Evolutionary conservation across 164 flowering plant species (phyloP), one percentile per base, ranked within the genome.

Genomic region (Aristolochia contorta): DNA sequence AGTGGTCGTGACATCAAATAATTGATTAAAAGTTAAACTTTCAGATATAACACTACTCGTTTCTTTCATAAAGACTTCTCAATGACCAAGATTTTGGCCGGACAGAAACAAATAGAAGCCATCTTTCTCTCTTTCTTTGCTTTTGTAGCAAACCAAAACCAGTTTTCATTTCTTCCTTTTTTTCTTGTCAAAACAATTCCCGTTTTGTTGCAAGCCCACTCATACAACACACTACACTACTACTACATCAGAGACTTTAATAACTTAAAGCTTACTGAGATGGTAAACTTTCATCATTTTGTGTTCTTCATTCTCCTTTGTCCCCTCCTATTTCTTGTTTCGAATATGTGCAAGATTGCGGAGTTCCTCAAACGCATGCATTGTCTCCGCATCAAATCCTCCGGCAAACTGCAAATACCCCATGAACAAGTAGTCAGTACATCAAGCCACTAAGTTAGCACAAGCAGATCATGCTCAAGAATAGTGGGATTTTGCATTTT

Each of bases 371-470:
- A 91, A 91, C 41, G 91, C 92, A 27, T 79, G 84, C 97, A 91
- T 91, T 51, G 96, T 91, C 68, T 91, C 97, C 43, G 86, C 79
- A 69, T 91, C 97, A 70, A 91, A 91, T 72, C 97, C 97, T 71
- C 97, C 97, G 16, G 97, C 97, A 83, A 91, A 91, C 97, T 91
- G 92, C 79, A 70, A 62, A 37, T 7, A 32, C 43, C 43, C 30
- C 30, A 27, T 2, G 30, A 2, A 27, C 30, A 27, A 27, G 2
- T 2, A 27, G 30, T 27, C 30, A n/a, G n/a, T n/a, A n/a, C 5
- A 37, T 37, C 43, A 37, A 37, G 43, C 12, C 43, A 37, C 43
- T 37, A 10, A 7, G 3, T 3, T 32, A 32, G 3, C 7, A 32
- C 33, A 32, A 7, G 33, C 33, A 32, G 33, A 32, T 32, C 33